Base-by-base conservation (phyloP, 2,329 filamentous ascomycete species). In the Passalora sequoiae region DNA sequence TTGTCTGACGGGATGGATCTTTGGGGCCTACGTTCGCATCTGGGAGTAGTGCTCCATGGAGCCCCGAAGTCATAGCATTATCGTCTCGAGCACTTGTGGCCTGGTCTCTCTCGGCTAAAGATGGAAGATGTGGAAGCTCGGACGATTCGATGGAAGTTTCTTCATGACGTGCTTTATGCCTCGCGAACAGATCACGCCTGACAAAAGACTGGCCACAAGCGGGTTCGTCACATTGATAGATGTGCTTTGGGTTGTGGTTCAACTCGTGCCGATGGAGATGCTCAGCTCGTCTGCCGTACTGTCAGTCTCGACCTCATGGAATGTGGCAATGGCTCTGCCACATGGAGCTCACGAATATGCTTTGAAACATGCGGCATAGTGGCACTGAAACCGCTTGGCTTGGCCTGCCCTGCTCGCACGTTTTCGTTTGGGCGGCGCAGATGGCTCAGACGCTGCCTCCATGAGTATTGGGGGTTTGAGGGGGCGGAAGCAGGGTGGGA, bases 181-280 rank as follows among this genome's bases (percentile, higher is more conserved):
- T 81, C 59, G 89, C 84, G 60, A 89, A 88, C 44, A 97, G 73
- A 64, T 97, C 89, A 53, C 91, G 86, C 52, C 89, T 81, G 44
- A 96, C 91, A 68, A 96, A 97, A n/a, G 85, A 84, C 40, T 89
- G 83, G 46, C 81, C 80, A 66, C 91, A 96, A 60, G 89, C 86
- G 21, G 85, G 86, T 57, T 87, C 92, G 59, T 91, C 85, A 71
- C 91, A 96, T 61, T 80, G 80, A 63, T 91, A 96, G 38, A 94
- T 91, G 61, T 92, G 84, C 66, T 94, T 95, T 10, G 89, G 89
- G 44, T 86, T 84, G 68, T 96, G 91, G 63, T 96, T 96, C 53
- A 96, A 70, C 69, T 95, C 88, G 66, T 96, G 89, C 28, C 89
- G 82, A 68, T 95, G 94, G 70, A 96, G 72, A 70, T 96, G 89